Evolutionary conservation across 495 filamentous ascomycete genomes (phyloP).

Genomic region (Talaromyces adpressus): DNA sequence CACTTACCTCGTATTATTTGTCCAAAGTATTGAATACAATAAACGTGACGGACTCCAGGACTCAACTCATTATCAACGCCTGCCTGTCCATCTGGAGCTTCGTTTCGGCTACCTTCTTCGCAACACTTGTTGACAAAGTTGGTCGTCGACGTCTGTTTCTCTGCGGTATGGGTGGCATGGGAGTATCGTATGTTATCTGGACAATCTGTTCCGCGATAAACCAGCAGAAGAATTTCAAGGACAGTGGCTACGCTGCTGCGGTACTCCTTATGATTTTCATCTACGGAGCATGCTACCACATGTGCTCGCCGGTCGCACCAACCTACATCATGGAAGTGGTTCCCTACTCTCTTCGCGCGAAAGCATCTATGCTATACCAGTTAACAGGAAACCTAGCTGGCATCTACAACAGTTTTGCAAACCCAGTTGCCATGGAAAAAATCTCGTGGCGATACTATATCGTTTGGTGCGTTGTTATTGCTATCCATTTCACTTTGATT

Average conservation of each 20-base stretch:
- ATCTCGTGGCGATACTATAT: no score
- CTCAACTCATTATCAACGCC: background rate
- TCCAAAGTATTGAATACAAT: conserved; percentile 48
- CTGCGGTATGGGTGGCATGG: no score
- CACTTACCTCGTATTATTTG: conserved; percentile 59
- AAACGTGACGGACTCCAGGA: conserved; percentile 36
- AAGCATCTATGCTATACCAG: conserved; percentile 24
- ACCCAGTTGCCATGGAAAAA: no score
- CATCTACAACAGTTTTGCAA: background rate
- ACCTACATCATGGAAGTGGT: conserved; percentile 57
- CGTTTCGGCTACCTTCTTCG: background rate
- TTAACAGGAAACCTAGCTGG: background rate
- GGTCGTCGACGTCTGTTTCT: no score
- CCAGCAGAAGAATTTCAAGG: no score
- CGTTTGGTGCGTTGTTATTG: conserved; percentile 25
- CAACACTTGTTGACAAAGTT: background rate
- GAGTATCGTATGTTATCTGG: no score
- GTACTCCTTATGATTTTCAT: no score
- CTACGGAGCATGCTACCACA: no score
- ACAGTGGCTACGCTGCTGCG: no score
- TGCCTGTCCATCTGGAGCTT: background rate
- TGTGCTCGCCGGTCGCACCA: background rate
- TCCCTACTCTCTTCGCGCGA: conserved; percentile 61
- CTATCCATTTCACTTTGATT: conserved; percentile 30
- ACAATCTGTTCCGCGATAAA: no score